These are phyloP conservation scores for Phialophora macrospora DNA, from an alignment of 2,329 filamentous ascomycete genomes.

Conservation along the genomic window DNA sequence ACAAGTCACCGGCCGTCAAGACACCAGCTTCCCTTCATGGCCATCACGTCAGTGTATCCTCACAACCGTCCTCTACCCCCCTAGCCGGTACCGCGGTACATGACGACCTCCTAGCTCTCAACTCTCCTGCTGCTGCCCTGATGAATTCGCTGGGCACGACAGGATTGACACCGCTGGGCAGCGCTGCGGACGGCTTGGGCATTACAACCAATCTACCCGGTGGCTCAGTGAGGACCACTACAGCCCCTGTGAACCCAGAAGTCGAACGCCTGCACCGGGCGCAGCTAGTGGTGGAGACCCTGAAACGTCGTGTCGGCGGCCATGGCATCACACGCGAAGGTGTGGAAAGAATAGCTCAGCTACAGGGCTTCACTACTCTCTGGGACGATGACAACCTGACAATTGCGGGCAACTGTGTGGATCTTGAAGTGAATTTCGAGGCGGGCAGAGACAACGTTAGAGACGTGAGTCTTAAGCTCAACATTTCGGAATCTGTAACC, in stretches of 20 bases:
- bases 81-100: conserved; percentile 45
- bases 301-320: conserved; percentile 49
- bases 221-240: conserved; percentile 47
- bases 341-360: conserved; percentile 49
- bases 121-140: conserved; percentile 52
- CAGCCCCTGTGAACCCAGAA: conserved; percentile 48
- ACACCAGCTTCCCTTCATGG: conserved; percentile 49
- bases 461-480: conserved; percentile 51
- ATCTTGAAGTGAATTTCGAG: conserved; percentile 54
- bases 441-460: conserved; percentile 47
- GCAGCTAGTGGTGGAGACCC: conserved; percentile 48
- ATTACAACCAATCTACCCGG: conserved; percentile 50
- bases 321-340: conserved; percentile 52
- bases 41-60: conserved; percentile 46
- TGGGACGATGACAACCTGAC: conserved; percentile 54
- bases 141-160: conserved; percentile 35
- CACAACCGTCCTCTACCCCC: conserved; percentile 52
- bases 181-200: conserved; percentile 43
- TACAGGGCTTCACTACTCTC: conserved; percentile 54
- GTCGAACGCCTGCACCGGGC: conserved; percentile 50
- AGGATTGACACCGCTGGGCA: conserved; percentile 36
- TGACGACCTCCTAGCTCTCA: conserved; percentile 52
- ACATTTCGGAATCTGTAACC: conserved; percentile 47
- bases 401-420: conserved; percentile 53
- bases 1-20: conserved; percentile 53